These are phyloP conservation scores for Aspergillus unguis DNA, from an alignment of 2,329 filamentous ascomycete species.

Conservation along the genomic window DNA sequence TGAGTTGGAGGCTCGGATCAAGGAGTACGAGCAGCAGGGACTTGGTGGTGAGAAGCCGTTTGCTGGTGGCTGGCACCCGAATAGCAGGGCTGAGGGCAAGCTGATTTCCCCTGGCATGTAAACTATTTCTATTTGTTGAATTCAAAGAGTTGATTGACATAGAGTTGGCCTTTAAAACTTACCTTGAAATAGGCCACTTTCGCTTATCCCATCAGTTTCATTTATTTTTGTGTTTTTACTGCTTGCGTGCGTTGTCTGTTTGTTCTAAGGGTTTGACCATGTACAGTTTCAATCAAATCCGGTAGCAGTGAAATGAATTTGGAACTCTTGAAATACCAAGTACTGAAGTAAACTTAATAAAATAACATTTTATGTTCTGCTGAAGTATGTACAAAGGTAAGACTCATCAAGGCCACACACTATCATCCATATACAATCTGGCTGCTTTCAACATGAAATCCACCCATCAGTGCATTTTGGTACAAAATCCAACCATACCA, in stretches of 20 bases:
- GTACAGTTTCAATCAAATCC: slow-evolving; percentile 9
- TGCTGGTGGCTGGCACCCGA: slow-evolving; percentile 83
- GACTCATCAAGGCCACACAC: too few species aligned
- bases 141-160: slow-evolving; percentile 4
- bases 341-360: too few species aligned
- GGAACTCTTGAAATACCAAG: too few species aligned
- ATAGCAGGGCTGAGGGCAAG: slow-evolving; percentile 72
- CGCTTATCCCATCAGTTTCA: not conserved
- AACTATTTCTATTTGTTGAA: slow-evolving; percentile 46
- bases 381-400: too few species aligned
- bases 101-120: slow-evolving; percentile 89
- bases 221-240: not conserved
- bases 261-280: slow-evolving; percentile 9
- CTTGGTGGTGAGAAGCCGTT: slow-evolving; percentile 65
- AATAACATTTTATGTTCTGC: too few species aligned
- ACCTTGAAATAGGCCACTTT: not conserved
- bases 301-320: slow-evolving; percentile 10
- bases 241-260: not conserved
- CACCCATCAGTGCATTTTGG: too few species aligned
- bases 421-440: too few species aligned
- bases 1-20: slow-evolving; percentile 88
- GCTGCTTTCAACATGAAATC: too few species aligned
- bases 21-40: slow-evolving; percentile 68
- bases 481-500: too few species aligned
- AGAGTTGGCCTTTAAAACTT: not conserved